phyloP scores from a whole-genome alignment of 805 yeast species.

The Blastobotrys mokoenaii region DNA sequence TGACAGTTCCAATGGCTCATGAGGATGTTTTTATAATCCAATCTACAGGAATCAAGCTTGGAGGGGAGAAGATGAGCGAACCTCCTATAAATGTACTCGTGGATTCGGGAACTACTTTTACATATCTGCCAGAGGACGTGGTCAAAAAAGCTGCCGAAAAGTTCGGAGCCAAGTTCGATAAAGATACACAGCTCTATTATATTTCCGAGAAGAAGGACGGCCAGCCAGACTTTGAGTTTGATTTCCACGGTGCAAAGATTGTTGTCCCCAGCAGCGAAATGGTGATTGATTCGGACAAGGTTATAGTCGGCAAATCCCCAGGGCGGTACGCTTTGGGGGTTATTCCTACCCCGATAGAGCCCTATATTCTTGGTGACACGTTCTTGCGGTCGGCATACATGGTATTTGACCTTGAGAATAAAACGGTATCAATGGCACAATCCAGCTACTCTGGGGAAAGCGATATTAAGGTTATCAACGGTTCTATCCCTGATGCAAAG shows the following conservation, averaged over 20 bases:
- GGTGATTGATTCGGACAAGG: conserved; percentile 10
- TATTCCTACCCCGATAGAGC: background rate
- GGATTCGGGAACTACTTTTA: conserved; percentile 50
- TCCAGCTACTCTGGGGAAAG: conserved; percentile 18
- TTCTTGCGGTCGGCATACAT: conserved; percentile 51
- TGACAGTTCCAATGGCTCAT: conserved; percentile 28
- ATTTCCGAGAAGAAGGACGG: conserved; percentile 6
- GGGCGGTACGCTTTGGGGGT: conserved; percentile 9
- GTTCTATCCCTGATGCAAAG: conserved; percentile 4
- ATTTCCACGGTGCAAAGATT: conserved; percentile 19
- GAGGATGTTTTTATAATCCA: conserved; percentile 10
- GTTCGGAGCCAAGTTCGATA: conserved; percentile 6
- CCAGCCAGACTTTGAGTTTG: conserved; percentile 12
- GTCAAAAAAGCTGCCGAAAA: conserved; percentile 5
- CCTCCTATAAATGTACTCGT: conserved; percentile 24
- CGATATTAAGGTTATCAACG: conserved; percentile 1
- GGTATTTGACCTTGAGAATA: conserved; percentile 54
- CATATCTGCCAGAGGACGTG: conserved; percentile 36
- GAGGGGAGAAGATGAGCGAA: conserved; percentile 6
- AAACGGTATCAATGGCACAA: conserved; percentile 48
- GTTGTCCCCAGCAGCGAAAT: conserved; percentile 19
- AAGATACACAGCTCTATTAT: conserved; percentile 19
- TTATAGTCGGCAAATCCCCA: conserved; percentile 8
- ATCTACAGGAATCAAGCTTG: conserved; percentile 11
- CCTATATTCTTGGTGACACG: conserved; percentile 40